These are phyloP conservation scores for Tuber calosporum DNA, from an alignment of 495 filamentous ascomycete species.

Conservation along the genomic window DNA sequence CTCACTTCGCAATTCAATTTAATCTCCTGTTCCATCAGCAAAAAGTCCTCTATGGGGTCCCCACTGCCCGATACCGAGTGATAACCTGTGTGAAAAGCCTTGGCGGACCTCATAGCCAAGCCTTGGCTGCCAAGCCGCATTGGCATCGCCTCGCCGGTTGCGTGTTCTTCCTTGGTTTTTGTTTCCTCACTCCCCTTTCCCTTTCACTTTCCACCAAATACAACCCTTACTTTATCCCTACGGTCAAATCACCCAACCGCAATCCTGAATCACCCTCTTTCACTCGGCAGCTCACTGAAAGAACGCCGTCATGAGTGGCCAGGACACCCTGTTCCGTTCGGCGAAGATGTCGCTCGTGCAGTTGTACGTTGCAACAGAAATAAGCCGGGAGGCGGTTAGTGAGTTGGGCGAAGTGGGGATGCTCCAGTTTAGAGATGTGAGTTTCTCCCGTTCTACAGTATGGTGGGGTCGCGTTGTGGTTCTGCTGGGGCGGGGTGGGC, in stretches of 20 bases:
- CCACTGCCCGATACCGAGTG: background rate
- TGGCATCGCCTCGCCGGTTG: background rate
- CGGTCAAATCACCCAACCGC: background rate
- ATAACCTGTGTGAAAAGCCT: background rate
- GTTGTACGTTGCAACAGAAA: slow-evolving; percentile 97
- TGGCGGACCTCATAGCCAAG: background rate
- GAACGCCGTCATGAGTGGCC: slow-evolving; percentile 48
- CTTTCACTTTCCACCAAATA: background rate
- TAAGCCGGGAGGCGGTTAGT: slow-evolving; percentile 93
- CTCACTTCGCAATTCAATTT: background rate
- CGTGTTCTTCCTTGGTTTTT: background rate
- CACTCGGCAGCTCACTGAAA: background rate
- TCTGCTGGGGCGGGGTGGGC: background rate
- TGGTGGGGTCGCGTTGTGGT: background rate
- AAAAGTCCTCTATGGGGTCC: too few species aligned
- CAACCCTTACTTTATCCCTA: background rate
- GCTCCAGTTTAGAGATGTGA: slow-evolving; percentile 93
- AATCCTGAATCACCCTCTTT: background rate
- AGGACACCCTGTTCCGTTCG: slow-evolving; percentile 97
- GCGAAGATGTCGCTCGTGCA: slow-evolving; percentile 99
- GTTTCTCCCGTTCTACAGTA: slow-evolving; percentile 39
- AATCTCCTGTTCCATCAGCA: background rate
- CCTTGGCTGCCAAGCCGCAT: background rate
- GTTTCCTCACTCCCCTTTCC: background rate
- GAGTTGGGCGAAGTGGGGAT: slow-evolving; percentile 91